Conservation (phyloP, 139 green algal genomes). For the Astrephomene gubernaculifera region DNA sequence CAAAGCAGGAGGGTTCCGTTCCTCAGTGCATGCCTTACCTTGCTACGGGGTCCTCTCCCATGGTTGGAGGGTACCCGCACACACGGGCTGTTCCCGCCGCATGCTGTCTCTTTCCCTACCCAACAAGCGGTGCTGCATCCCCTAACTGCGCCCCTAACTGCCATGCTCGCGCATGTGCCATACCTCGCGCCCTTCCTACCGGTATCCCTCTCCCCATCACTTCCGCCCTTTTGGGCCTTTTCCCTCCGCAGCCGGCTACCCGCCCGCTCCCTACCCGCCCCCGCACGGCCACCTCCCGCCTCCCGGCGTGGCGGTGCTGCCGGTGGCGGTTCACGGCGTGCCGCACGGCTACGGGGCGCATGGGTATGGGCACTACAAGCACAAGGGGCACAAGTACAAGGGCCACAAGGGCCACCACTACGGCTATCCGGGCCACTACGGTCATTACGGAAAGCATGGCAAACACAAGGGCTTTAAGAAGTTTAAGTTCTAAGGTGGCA, state of each 20-base stretch:
- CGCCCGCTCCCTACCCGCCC: background rate
- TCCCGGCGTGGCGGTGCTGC: background rate
- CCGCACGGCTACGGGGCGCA: conserved; percentile 3
- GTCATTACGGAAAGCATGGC: conserved; percentile 12
- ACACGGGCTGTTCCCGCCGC: too few relatives aligned
- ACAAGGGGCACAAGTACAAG: conserved; percentile 45
- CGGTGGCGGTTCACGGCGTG: conserved; percentile 23
- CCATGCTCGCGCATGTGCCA: too few relatives aligned
- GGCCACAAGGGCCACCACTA: conserved; percentile 2
- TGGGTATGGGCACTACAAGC: background rate
- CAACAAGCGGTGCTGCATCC: too few relatives aligned
- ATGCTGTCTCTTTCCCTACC: too few relatives aligned
- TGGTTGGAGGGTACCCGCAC: too few relatives aligned
- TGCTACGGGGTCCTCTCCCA: too few relatives aligned
- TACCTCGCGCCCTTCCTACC: too few relatives aligned
- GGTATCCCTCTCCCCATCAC: too few relatives aligned
- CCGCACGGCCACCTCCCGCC: background rate
- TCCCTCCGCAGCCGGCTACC: conserved; percentile 29
- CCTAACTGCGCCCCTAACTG: too few relatives aligned
- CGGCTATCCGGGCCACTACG: conserved; percentile 11
- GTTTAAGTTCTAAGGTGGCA: conserved; percentile 35
- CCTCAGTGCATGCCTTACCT: too few relatives aligned
- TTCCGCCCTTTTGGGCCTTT: too few relatives aligned
- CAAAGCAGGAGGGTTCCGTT: too few relatives aligned
- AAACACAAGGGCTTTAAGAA: conserved; percentile 8